phyloP scores from a whole-genome alignment of 139 green algal species.

The Chlamydomonas asymmetrica region DNA sequence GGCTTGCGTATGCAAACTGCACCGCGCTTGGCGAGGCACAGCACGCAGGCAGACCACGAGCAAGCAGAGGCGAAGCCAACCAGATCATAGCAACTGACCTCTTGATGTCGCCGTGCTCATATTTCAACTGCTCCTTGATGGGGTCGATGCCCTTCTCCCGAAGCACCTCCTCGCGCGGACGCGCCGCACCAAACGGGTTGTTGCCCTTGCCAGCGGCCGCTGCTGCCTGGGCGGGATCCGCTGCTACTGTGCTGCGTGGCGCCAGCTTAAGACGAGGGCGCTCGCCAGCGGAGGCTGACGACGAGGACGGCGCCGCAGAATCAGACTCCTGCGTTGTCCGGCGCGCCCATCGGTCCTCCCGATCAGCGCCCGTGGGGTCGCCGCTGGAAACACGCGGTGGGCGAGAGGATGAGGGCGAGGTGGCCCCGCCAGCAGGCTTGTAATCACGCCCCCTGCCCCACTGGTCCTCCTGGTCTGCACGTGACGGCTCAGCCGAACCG shows the following conservation, averaged over 20 bases:
- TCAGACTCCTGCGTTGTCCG: neutral
- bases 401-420: slow-evolving; percentile 9
- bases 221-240: neutral
- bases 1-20: too few species aligned
- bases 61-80: neutral
- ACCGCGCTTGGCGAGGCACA: neutral
- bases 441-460: slow-evolving; percentile 35
- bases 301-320: neutral
- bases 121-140: slow-evolving; percentile 63
- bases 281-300: neutral
- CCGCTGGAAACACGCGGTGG: neutral
- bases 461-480: slow-evolving; percentile 44
- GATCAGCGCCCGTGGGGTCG: neutral
- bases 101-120: slow-evolving; percentile 57
- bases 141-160: slow-evolving; percentile 83
- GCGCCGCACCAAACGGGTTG: slow-evolving; percentile 84
- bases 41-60: neutral
- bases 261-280: slow-evolving; percentile 61
- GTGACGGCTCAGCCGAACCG: slow-evolving; percentile 8
- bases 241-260: slow-evolving; percentile 23
- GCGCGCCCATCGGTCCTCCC: slow-evolving; percentile 9
- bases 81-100: slow-evolving; percentile 30
- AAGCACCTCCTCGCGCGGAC: slow-evolving; percentile 88
- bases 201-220: neutral
- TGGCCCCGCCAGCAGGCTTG: neutral